phyloP scores from a whole-genome alignment of 164 flowering plant genomes.

The Macadamia integrifolia region DNA sequence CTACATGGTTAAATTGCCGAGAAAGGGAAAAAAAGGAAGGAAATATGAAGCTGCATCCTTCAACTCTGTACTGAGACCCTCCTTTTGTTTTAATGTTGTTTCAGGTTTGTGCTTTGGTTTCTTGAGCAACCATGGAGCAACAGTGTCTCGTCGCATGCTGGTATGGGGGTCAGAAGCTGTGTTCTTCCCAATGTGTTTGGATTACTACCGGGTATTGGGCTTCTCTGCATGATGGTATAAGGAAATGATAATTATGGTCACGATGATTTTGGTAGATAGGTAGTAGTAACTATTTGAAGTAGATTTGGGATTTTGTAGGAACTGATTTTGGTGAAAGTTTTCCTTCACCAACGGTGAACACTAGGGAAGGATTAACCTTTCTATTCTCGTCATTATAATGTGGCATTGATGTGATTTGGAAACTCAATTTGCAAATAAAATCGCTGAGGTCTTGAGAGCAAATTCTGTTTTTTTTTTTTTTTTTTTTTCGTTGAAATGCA shows the following conservation, averaged over 20 bases:
- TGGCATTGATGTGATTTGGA: conserved; percentile 5
- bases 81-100: not conserved
- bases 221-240: conserved; percentile 1
- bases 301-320: not conserved
- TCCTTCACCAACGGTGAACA: not conserved
- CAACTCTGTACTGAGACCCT: not conserved
- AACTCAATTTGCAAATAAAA: too few species aligned
- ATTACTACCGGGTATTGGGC: conserved; percentile 12
- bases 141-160: conserved; percentile 17
- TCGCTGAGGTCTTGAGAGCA: not conserved
- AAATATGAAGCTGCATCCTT: not conserved
- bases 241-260: conserved; percentile 15
- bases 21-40: not conserved
- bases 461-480: not conserved
- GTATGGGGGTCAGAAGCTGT: conserved; percentile 27
- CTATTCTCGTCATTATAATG: not conserved
- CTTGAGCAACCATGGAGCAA: conserved; percentile 17
- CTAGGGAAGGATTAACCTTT: not conserved
- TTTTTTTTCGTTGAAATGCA: not conserved
- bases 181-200: conserved; percentile 16
- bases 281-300: conserved; percentile 11
- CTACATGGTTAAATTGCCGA: not conserved
- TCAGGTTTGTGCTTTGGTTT: conserved; percentile 24
- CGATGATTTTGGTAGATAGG: conserved; percentile 29
- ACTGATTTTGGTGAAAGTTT: not conserved